Conservation (phyloP, 2,329 filamentous ascomycete genomes). For the Coleophoma eucalyptorum region DNA sequence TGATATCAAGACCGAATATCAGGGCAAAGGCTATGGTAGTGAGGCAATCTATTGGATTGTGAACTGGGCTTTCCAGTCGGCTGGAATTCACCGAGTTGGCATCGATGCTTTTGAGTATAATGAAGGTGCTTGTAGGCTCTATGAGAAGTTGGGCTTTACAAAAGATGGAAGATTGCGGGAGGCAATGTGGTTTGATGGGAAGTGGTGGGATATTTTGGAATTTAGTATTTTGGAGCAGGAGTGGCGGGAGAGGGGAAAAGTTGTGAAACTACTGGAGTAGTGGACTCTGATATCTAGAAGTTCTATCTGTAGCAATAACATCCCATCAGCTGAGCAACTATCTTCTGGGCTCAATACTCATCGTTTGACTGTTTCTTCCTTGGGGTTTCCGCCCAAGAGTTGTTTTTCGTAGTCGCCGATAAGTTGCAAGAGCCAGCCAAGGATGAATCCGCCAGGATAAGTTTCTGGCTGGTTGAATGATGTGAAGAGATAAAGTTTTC, state of each 20-base stretch:
- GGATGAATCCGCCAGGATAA: too few relatives aligned
- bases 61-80: conserved; percentile 29
- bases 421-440: too few relatives aligned
- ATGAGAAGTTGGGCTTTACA: conserved; percentile 30
- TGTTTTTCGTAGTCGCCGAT: too few relatives aligned
- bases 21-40: conserved; percentile 30
- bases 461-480: too few relatives aligned
- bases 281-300: too few relatives aligned
- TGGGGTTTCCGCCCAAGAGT: too few relatives aligned
- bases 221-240: conserved; percentile 31
- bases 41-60: conserved; percentile 34
- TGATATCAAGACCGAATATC: conserved; percentile 23
- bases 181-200: conserved; percentile 29
- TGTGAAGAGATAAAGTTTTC: too few relatives aligned
- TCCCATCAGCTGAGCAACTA: too few relatives aligned
- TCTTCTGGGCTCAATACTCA: too few relatives aligned
- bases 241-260: conserved; percentile 18
- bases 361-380: too few relatives aligned
- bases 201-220: conserved; percentile 29
- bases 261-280: neutral
- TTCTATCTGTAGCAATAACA: too few relatives aligned
- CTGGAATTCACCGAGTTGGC: conserved; percentile 31
- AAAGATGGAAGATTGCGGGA: conserved; percentile 30
- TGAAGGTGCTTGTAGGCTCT: conserved; percentile 26
- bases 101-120: conserved; percentile 30